Percentiles rank a stretch among this genome's conserved stretches.
These are phyloP conservation scores for Pseudomicrostroma phylloplanum DNA, from an alignment of 1,284 basidiomycete genomes.

Conservation along the genomic window DNA sequence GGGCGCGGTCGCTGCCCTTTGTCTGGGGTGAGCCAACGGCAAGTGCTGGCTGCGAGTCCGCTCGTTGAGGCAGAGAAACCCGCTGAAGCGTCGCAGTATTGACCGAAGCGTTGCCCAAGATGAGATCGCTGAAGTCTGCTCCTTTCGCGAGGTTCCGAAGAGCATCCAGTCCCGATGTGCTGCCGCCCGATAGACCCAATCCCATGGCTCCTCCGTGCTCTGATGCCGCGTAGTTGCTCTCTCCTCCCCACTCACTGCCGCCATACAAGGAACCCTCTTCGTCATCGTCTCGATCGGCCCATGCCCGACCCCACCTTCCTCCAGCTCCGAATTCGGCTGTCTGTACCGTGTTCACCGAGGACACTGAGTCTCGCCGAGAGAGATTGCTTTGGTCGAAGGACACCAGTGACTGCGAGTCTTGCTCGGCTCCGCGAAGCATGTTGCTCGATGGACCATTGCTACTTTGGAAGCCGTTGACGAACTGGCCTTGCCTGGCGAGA, in stretches of 20 bases:
- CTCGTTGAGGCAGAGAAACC: too few species aligned
- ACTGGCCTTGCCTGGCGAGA: background rate
- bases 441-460: constrained; percentile 38
- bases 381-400: constrained; percentile 10
- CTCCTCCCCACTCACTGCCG: constrained; percentile 22
- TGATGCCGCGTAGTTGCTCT: constrained; percentile 5
- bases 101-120: background rate
- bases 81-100: background rate
- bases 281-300: constrained; percentile 32
- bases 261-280: constrained; percentile 29
- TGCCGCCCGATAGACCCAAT: constrained; percentile 1
- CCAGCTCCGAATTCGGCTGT: constrained; percentile 40
- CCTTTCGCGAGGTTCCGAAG: background rate
- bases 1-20: constrained; percentile 20
- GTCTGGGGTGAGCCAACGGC: background rate
- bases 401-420: constrained; percentile 9
- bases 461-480: constrained; percentile 27
- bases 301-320: constrained; percentile 37
- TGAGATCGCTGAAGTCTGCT: background rate
- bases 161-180: background rate
- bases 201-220: background rate
- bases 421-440: constrained; percentile 21
- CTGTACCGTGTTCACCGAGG: constrained; percentile 39
- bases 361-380: constrained; percentile 26
- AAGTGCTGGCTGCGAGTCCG: background rate